Percentiles rank a stretch among this genome's conserved stretches.
phyloP scores from a whole-genome alignment of 2,329 filamentous ascomycete species.

The Anthostomella pinea region DNA sequence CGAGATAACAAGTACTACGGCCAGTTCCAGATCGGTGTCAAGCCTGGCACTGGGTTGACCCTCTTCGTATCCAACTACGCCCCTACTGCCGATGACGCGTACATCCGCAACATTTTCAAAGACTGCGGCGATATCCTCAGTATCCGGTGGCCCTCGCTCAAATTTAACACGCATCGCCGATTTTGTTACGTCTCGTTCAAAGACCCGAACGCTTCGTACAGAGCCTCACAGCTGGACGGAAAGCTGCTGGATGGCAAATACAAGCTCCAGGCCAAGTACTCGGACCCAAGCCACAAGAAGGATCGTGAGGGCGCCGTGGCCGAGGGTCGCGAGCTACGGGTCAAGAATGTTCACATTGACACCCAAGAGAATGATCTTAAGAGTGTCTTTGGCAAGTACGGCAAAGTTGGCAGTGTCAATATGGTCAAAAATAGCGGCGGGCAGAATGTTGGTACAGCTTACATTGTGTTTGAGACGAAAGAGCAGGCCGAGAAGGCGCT shows the following conservation, averaged over 20 bases:
- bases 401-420: slow-evolving; percentile 69
- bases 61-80: slow-evolving; percentile 92
- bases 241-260: slow-evolving; percentile 65
- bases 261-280: slow-evolving; percentile 75
- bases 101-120: slow-evolving; percentile 66
- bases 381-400: slow-evolving; percentile 71
- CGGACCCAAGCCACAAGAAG: slow-evolving; percentile 76
- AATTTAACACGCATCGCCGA: slow-evolving; percentile 80
- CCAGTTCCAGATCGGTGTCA: slow-evolving; percentile 69
- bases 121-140: slow-evolving; percentile 79
- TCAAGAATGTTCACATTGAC: slow-evolving; percentile 65
- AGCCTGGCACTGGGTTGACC: slow-evolving; percentile 73
- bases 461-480: slow-evolving; percentile 71
- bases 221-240: slow-evolving; percentile 71
- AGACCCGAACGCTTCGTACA: slow-evolving; percentile 62
- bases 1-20: slow-evolving; percentile 78
- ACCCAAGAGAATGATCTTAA: slow-evolving; percentile 66
- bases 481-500: slow-evolving; percentile 66
- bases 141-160: slow-evolving; percentile 86
- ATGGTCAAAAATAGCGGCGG: slow-evolving; percentile 67
- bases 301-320: slow-evolving; percentile 73
- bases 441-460: slow-evolving; percentile 73
- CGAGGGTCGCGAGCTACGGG: slow-evolving; percentile 84
- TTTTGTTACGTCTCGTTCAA: slow-evolving; percentile 97
- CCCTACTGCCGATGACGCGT: slow-evolving; percentile 67